Base-by-base conservation (phyloP, 2,329 filamentous ascomycete species). In the Fusarium armeniacum region DNA sequence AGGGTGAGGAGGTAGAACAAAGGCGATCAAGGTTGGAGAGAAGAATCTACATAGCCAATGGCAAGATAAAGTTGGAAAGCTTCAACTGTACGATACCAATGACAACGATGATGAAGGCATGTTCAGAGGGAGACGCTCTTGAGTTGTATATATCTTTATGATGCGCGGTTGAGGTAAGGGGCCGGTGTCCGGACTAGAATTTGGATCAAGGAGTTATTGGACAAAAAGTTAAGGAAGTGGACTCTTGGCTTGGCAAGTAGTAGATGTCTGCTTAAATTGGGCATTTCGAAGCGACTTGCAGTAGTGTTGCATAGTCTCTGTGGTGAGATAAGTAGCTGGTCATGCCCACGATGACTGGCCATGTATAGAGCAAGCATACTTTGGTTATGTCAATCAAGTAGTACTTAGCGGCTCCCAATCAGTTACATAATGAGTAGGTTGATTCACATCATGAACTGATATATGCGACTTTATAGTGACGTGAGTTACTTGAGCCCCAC, bases 1-100 rank as follows among this genome's bases (percentile, higher is more conserved):
- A 75, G 74, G 22, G 60, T 80, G 32, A 72, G 77, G 38, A 72
- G 76, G 47, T 78, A 65, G 75, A 28, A 32, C 22, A 40, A 36
- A 30, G 36, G 33, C 47, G 40, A 49, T 26, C 32, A 46, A 46
- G 41, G 46, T 40, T 36, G 58, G 38, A 26, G 28, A 65, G 35
- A 51, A 38, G 41, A 51, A 32, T 41, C 5, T 58, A 63, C 30
- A 59, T 65, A 65, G 53, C 60, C 53, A 64, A 64, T 64, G 44
- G 49, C 41, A 61, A 60, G 41, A 53, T 26, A 22, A 50, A 16
- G 60, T 52, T 58, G 65, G 47, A 46, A 58, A 58, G 64, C 33
- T 62, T 65, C 47, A 61, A 71, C 55, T 69, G 40, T 52, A 70
- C 18, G 67, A 71, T 71, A 69, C 43, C 64, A 69, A 70, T 49